A percentile compares a stretch with the other conserved stretches of the same genome.
phyloP scores from a whole-genome alignment of 768 basidiomycete species.

The Mycena venus region DNA sequence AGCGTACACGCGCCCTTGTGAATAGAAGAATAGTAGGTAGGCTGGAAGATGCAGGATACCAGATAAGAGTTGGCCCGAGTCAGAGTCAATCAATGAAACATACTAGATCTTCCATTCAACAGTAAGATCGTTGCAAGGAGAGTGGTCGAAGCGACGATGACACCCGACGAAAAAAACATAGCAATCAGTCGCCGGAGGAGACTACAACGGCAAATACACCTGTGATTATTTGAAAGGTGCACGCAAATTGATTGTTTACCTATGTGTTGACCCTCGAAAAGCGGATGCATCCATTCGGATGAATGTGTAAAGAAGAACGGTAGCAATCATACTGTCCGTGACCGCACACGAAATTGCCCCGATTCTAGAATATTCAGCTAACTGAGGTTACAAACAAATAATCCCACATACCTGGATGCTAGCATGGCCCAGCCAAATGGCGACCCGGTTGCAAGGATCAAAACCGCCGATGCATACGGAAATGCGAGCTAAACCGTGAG shows the following conservation, averaged over 20 bases:
- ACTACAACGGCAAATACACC: too few relatives aligned
- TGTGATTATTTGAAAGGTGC: not conserved
- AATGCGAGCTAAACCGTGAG: not conserved
- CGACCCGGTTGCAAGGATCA: not conserved
- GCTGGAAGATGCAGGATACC: not conserved
- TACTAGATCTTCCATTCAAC: not conserved
- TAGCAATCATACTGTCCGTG: conserved; percentile 7
- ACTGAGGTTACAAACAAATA: not conserved
- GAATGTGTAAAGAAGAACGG: not conserved
- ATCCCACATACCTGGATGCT: not conserved
- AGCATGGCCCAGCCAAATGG: not conserved
- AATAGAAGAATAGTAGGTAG: not conserved
- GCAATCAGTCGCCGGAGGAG: not conserved
- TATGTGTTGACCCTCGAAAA: not conserved
- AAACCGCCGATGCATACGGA: not conserved
- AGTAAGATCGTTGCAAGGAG: not conserved
- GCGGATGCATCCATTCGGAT: not conserved
- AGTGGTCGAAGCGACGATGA: not conserved
- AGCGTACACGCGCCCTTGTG: not conserved
- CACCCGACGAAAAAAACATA: not conserved
- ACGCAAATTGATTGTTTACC: not conserved
- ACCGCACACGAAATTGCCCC: conserved; percentile 1
- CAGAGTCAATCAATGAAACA: not conserved
- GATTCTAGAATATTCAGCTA: not conserved
- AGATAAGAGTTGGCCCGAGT: not conserved